phyloP scores from a whole-genome alignment of 805 yeast genomes.

The Starmera amethionina region DNA sequence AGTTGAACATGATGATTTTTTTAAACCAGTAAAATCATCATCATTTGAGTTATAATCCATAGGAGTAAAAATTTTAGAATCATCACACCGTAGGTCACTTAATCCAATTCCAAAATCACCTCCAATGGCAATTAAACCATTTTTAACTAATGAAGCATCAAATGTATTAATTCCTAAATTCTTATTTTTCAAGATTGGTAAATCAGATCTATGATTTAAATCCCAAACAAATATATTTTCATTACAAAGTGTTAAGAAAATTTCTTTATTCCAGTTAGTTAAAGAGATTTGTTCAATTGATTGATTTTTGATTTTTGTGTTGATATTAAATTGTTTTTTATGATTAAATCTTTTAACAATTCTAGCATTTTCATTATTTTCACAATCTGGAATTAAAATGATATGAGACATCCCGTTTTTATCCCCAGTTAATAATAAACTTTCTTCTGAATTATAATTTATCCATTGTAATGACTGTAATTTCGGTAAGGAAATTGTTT shows the following conservation, averaged over 20 bases:
- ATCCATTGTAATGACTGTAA: slow-evolving; percentile 47
- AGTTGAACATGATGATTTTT: slow-evolving; percentile 24
- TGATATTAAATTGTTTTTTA: slow-evolving; percentile 46
- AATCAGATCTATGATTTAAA: slow-evolving; percentile 41
- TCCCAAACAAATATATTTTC: slow-evolving; percentile 77
- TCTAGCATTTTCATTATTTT: slow-evolving; percentile 48
- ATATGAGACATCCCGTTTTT: slow-evolving; percentile 66
- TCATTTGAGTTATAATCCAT: too few species aligned
- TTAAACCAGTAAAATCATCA: too few species aligned
- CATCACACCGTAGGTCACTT: slow-evolving; percentile 49
- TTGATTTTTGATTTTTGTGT: slow-evolving; percentile 10
- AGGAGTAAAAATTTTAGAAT: slow-evolving; percentile 35
- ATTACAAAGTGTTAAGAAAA: slow-evolving; percentile 53
- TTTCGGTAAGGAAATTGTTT: slow-evolving; percentile 49
- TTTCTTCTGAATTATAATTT: slow-evolving; percentile 25
- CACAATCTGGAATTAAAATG: slow-evolving; percentile 52
- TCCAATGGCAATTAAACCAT: slow-evolving; percentile 50
- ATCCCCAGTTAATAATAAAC: slow-evolving; percentile 61
- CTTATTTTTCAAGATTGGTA: slow-evolving; percentile 46
- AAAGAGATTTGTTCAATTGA: slow-evolving; percentile 8
- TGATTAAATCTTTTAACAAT: slow-evolving; percentile 76
- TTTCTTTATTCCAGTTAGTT: slow-evolving; percentile 19
- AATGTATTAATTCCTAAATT: slow-evolving; percentile 41
- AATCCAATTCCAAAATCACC: slow-evolving; percentile 69
- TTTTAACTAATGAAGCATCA: slow-evolving; percentile 36